These are phyloP conservation scores for Myriosclerotinia duriaeana DNA, from an alignment of 2,329 filamentous ascomycete genomes.

Conservation along the genomic window DNA sequence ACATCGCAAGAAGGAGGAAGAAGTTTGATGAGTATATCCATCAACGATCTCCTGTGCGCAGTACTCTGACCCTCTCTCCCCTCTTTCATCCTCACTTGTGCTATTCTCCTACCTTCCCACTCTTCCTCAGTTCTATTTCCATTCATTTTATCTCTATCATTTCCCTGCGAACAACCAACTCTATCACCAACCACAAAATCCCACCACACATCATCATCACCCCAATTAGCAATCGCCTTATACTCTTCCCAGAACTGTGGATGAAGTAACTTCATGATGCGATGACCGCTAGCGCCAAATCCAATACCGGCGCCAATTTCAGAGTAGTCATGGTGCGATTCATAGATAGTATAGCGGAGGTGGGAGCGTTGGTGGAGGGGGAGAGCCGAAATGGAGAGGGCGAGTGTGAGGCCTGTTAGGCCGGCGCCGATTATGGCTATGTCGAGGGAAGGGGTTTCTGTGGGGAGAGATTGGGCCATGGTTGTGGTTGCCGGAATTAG, in stretches of 20 bases:
- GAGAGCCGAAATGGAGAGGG: background rate
- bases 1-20: conserved; percentile 9
- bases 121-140: background rate
- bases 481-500: background rate
- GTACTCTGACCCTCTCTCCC: conserved; percentile 13
- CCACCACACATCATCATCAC: conserved; percentile 6
- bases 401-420: conserved; percentile 1
- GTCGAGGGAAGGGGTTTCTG: background rate
- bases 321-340: background rate
- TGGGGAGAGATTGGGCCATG: background rate
- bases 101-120: conserved; percentile 6
- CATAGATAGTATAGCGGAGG: conserved; percentile 10
- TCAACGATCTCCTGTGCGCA: conserved; percentile 8
- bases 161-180: background rate
- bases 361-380: background rate
- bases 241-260: conserved; percentile 6
- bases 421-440: conserved; percentile 11
- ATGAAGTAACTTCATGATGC: conserved; percentile 9
- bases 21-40: conserved; percentile 11
- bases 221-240: conserved; percentile 13
- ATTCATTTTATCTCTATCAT: background rate
- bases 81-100: conserved; percentile 3
- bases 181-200: conserved; percentile 9
- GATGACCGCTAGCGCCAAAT: conserved; percentile 12
- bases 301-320: conserved; percentile 11